These are phyloP conservation scores for Trichocomaceae sp. DNA, from an alignment of 2,329 filamentous ascomycete species.

Conservation along the genomic window DNA sequence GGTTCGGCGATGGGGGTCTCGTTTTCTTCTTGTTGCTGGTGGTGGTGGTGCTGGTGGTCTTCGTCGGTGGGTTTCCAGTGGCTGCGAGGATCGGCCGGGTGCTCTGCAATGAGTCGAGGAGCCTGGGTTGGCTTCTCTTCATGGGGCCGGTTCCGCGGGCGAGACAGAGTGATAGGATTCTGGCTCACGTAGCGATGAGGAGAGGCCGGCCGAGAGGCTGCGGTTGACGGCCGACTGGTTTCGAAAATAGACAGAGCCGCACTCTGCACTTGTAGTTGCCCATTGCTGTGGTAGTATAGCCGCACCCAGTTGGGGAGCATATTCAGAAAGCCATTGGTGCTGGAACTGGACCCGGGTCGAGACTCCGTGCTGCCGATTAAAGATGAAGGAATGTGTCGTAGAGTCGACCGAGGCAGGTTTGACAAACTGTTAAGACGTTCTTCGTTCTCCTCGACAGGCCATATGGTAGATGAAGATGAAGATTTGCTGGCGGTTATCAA, in stretches of 20 bases:
- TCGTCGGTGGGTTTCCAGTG: constrained; percentile 35
- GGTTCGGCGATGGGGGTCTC: constrained; percentile 24
- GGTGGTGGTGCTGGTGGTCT: constrained; percentile 16
- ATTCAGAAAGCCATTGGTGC: constrained; percentile 39
- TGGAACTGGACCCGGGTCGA: constrained; percentile 36
- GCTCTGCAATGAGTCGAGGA: constrained; percentile 22
- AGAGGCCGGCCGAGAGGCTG: constrained; percentile 14
- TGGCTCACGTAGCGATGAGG: constrained; percentile 27
- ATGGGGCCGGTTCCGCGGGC: constrained; percentile 21
- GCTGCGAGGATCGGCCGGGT: constrained; percentile 37
- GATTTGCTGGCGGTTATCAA: constrained; percentile 16
- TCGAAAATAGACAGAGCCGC: constrained; percentile 37
- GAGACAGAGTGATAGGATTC: constrained; percentile 25
- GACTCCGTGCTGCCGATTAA: constrained; percentile 29
- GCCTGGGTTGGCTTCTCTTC: constrained; percentile 15
- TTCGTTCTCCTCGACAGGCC: constrained; percentile 30
- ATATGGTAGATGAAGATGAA: constrained; percentile 28
- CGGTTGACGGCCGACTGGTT: constrained; percentile 23
- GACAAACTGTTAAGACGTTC: constrained; percentile 33
- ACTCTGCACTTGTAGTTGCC: constrained; percentile 47
- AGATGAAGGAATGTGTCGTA: constrained; percentile 25
- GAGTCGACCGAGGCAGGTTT: constrained; percentile 24
- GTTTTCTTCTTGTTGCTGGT: constrained; percentile 19
- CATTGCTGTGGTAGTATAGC: constrained; percentile 60
- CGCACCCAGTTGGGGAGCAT: constrained; percentile 46